Evolutionary conservation across 1,139 yeast genomes (phyloP).

Genomic region (Sugiyamaella castrensis): DNA sequence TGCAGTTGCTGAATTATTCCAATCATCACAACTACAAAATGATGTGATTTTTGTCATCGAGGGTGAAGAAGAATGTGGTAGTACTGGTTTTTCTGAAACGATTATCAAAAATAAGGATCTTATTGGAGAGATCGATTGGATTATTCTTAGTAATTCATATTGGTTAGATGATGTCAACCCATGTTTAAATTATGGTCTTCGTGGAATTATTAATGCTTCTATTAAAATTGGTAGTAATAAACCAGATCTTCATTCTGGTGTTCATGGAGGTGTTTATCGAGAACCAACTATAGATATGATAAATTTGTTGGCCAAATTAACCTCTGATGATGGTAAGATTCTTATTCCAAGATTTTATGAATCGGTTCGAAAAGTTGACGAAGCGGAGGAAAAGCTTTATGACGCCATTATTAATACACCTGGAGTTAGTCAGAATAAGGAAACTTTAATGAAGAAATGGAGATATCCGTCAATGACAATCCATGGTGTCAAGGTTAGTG

Average conservation of each 20-base stretch:
- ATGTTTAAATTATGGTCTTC: constrained; percentile 86
- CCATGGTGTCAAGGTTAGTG: constrained; percentile 83
- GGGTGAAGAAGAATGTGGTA: constrained; percentile 95
- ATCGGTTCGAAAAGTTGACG: constrained; percentile 54
- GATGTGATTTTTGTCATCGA: constrained; percentile 85
- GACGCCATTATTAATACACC: constrained; percentile 54
- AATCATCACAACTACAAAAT: constrained; percentile 51
- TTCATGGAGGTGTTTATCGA: constrained; percentile 86
- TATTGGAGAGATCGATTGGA: constrained; percentile 82
- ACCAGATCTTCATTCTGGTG: constrained; percentile 94
- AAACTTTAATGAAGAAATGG: constrained; percentile 80
- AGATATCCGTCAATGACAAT: constrained; percentile 84
- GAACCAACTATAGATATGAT: constrained; percentile 90
- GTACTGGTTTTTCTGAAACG: constrained; percentile 75
- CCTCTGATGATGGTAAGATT: constrained; percentile 55
- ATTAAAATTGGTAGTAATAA: constrained; percentile 64
- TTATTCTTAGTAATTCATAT: constrained; percentile 82
- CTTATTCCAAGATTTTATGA: constrained; percentile 69
- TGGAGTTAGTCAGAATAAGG: constrained; percentile 41
- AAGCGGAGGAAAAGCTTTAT: constrained; percentile 57
- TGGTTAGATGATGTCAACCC: constrained; percentile 92
- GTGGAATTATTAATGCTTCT: constrained; percentile 86
- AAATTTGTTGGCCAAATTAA: constrained; percentile 61
- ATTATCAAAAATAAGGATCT: constrained; percentile 48
- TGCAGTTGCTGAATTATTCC: constrained; percentile 73